phyloP scores from a whole-genome alignment of 179 eudicot genomes.

The Nepenthes alata region DNA sequence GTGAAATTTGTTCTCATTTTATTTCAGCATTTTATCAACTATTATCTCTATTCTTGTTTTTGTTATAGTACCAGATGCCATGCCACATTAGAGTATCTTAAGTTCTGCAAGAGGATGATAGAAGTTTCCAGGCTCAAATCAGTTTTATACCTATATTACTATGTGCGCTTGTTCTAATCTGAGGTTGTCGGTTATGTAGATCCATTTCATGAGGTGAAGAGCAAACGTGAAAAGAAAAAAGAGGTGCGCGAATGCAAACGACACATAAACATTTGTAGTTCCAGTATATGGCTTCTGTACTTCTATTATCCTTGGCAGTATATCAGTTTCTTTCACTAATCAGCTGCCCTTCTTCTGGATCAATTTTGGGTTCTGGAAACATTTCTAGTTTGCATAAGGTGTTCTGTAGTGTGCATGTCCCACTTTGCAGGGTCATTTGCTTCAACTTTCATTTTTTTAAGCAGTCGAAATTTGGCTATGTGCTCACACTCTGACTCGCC shows the following conservation, averaged over 20 bases:
- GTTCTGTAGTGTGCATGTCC: background rate
- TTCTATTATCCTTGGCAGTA: background rate
- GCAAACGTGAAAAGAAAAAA: conserved; percentile 97
- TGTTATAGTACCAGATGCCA: background rate
- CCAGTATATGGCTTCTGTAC: background rate
- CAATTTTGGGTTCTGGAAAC: background rate
- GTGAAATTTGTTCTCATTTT: background rate
- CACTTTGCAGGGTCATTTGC: background rate
- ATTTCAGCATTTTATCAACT: background rate
- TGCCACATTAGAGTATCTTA: background rate
- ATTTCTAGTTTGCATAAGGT: background rate
- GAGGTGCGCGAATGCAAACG: conserved; percentile 54
- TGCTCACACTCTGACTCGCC: no score
- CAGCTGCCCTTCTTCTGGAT: background rate
- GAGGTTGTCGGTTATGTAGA: conserved; percentile 38
- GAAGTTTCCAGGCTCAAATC: background rate
- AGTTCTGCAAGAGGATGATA: conserved; percentile 1
- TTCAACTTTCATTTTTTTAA: background rate
- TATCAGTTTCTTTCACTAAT: background rate
- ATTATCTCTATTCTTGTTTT: background rate
- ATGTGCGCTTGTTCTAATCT: conserved; percentile 23
- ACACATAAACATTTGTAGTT: conserved; percentile 5
- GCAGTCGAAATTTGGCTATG: no score
- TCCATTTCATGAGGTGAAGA: conserved; percentile 96
- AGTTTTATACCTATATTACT: background rate